Evolutionary conservation across 1,284 basidiomycete genomes (phyloP), one percentile per base, ranked within the genome.

Genomic region (Malassezia yamatoensis): DNA sequence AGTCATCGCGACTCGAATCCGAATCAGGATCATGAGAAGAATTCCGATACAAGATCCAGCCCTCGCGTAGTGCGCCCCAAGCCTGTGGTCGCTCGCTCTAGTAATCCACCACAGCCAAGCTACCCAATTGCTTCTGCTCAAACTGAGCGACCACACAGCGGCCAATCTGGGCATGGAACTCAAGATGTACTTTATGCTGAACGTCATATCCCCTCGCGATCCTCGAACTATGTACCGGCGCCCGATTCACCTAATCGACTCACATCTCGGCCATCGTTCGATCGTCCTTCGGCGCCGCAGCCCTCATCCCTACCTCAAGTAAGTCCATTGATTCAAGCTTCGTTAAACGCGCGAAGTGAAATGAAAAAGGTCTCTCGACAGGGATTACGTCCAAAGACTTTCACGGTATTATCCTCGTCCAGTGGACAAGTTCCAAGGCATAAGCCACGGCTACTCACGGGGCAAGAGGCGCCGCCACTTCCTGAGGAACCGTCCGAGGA

Each of bases 241-340:
- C 8, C 66, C 64, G 48, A 65, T 55, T 16, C 60, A 65, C 2
- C 65, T 61, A 1, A 43, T 24, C 12, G 51, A 24, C 58, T 61
- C 24, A 51, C 54, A 47, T 44, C 62, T 33, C 48, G 48, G 16
- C 21, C 15, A 2, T 24, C 21, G 32, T 35, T 42, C 18, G 43
- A 38, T 21, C 51, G 56, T 36, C 56, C 55, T 11, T 51, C 53
- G 29, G 53, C 64, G 33, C 69, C 70, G 0, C 61, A 72, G 38
- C 72, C 70, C 12, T 60, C 68, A 38, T 70, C 72, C 15, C 66
- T 68, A 3, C 55, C 69, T 20, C 67, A 67, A 50, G 66, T 71
- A 37, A 64, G 60, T 41, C 72, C 72, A 38, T 67, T 74, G 49
- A 74, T 74, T 51, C 72, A 73, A 50, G 72, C 72, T 11, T 64